Conservation (phyloP, 1,139 yeast genomes). For the Pichia sp. region DNA sequence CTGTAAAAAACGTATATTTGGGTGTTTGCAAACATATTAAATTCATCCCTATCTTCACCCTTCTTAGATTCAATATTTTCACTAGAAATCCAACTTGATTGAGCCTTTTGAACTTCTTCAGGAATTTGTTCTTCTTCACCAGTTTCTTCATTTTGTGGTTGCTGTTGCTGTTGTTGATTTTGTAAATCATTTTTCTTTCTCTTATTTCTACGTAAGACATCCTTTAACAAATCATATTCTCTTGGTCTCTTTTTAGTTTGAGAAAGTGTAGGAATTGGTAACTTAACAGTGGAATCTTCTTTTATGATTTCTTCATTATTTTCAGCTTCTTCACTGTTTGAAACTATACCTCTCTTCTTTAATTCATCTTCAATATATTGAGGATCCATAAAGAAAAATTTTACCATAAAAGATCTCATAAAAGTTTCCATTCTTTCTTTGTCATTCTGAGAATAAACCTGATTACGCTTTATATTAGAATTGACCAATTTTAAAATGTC, state of each 20-base stretch:
- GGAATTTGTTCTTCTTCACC: conserved; percentile 22
- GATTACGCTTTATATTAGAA: conserved; percentile 61
- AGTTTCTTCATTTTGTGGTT: conserved; percentile 23
- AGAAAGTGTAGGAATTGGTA: conserved; percentile 22
- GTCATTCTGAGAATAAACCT: conserved; percentile 75
- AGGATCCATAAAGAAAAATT: conserved; percentile 56
- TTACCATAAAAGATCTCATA: conserved; percentile 60
- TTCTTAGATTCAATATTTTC: conserved; percentile 29
- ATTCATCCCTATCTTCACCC: conserved; percentile 38
- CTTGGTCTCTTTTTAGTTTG: conserved; percentile 31
- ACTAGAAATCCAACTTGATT: conserved; percentile 55
- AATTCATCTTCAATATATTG: conserved; percentile 33
- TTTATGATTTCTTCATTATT: conserved; percentile 17
- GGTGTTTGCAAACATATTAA: conserved; percentile 85
- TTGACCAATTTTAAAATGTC: conserved; percentile 69
- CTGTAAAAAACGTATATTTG: conserved; percentile 88
- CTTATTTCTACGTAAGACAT: conserved; percentile 63
- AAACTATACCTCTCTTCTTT: conserved; percentile 24
- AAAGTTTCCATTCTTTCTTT: conserved; percentile 68
- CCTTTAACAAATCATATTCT: conserved; percentile 66
- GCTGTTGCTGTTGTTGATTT: conserved; percentile 17
- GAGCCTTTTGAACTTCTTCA: conserved; percentile 52
- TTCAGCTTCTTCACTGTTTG: conserved; percentile 9
- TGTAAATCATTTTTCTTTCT: conserved; percentile 33
- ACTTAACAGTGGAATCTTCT: conserved; percentile 11